phyloP scores from a whole-genome alignment of 257 asterid genomes.

The Ajuga chamaepitys region DNA sequence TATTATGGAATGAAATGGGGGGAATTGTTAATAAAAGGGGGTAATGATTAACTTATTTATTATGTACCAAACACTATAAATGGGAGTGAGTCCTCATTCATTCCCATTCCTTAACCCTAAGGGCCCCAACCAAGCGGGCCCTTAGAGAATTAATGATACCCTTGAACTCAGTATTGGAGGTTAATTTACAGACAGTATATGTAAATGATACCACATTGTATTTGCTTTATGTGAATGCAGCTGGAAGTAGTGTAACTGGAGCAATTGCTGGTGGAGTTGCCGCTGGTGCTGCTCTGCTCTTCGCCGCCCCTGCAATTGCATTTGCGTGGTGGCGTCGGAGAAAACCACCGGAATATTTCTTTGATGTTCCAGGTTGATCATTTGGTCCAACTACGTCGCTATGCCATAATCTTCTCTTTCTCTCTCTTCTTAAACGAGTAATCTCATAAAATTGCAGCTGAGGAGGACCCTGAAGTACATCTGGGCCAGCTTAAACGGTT shows the following conservation, averaged over 20 bases:
- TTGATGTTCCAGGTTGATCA: conserved; percentile 47
- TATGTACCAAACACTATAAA: too few relatives aligned
- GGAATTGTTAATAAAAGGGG: too few relatives aligned
- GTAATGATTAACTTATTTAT: too few relatives aligned
- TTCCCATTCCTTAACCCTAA: too few relatives aligned
- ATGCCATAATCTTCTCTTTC: too few relatives aligned
- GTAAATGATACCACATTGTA: too few relatives aligned
- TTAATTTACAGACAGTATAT: too few relatives aligned
- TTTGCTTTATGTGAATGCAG: conserved; percentile 16
- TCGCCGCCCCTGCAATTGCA: conserved; percentile 57
- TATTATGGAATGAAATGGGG: too few relatives aligned
- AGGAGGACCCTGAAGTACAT: conserved; percentile 61
- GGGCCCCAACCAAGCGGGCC: too few relatives aligned
- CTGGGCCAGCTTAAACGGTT: conserved; percentile 52
- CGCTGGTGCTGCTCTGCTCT: conserved; percentile 55
- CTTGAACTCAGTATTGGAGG: not conserved
- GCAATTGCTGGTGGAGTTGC: conserved; percentile 64
- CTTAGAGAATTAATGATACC: too few relatives aligned
- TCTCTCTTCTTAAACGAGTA: conserved; percentile 2
- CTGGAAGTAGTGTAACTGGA: conserved; percentile 40
- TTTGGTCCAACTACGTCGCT: not conserved
- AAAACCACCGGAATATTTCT: conserved; percentile 49
- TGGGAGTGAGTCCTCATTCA: too few relatives aligned
- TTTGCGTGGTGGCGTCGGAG: conserved; percentile 67
- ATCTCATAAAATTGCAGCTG: conserved; percentile 28